Evolutionary conservation across 257 asterid genomes (phyloP), one percentile per base, ranked within the genome.

Genomic region (Gynochthodes officinalis): DNA sequence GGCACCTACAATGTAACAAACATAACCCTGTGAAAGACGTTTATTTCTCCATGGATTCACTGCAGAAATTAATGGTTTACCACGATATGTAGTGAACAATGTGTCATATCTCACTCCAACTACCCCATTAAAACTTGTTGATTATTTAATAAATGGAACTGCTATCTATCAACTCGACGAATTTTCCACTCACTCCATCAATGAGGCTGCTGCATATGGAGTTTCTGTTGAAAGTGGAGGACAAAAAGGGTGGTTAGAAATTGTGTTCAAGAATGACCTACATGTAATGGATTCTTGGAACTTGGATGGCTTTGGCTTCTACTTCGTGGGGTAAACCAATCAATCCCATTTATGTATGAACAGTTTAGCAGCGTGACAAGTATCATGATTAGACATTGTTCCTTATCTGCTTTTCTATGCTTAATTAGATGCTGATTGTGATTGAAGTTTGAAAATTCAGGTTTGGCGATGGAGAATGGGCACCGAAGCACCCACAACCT

Each of bases 171-270:
- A 75, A 16, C 84, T 91, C 39, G 88, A 91, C 69, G 61, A 64
- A 3, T 91, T 71, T 64, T 88, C 97, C 0, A 67, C 75, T 0
- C 86, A 75, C 76, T 75, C 88, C 21, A 69, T 80, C 77, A 83
- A 80, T 37, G 69, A 77, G 0, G n/a, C 27, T 11, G 64, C 83
- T 0, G 54, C 61, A 2, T 57, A 57, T 21, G 92, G 82, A 62
- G 81, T 89, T 5, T 87, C 76, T 37, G 92, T 87, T 0, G 94
- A 78, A 48, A 75, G 82, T 21, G 94, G 94, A 0, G 63, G 15
- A 6, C 87, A 91, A 50, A 89, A 84, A 79, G 92, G 90, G 16
- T 91, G 94, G 94, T 82, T 87, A 1, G 92, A 91, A 76, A 78
- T 91, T 13, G 87, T 89, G 33, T 71, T 91, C 52, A 66, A 78